Percentiles rank a stretch among this genome's conserved stretches.
Conservation (phyloP, 2,329 filamentous ascomycete genomes). For the Trichoderma guizhouense region DNA sequence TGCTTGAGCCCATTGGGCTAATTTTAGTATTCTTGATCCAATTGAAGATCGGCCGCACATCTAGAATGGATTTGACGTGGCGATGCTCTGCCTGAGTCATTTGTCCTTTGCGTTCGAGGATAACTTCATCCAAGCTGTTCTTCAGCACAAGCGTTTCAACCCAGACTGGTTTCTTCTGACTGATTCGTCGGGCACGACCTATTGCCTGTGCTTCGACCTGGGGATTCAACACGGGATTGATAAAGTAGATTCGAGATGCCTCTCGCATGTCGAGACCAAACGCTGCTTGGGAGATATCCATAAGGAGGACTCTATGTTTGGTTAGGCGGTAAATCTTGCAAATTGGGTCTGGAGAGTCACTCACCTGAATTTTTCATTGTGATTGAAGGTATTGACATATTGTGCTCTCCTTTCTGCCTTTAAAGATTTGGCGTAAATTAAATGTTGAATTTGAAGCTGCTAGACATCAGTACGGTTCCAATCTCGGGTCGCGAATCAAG, state of each 20-base stretch:
- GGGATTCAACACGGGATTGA: slow-evolving; percentile 83
- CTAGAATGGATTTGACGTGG: slow-evolving; percentile 54
- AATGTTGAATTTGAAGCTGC: slow-evolving; percentile 54
- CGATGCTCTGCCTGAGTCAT: slow-evolving; percentile 69
- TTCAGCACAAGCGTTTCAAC: slow-evolving; percentile 83
- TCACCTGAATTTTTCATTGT: slow-evolving; percentile 58
- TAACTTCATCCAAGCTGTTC: slow-evolving; percentile 80
- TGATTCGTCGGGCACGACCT: slow-evolving; percentile 83
- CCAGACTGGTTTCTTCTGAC: slow-evolving; percentile 72
- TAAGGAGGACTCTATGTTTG: slow-evolving; percentile 64
- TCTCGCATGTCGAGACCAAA: slow-evolving; percentile 82
- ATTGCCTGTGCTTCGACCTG: slow-evolving; percentile 87
- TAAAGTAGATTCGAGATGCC: slow-evolving; percentile 83
- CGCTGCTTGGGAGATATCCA: slow-evolving; percentile 87
- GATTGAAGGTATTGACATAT: slow-evolving; percentile 77
- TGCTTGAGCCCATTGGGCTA: slow-evolving; percentile 30
- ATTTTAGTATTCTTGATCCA: slow-evolving; percentile 57
- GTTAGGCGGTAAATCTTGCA: not conserved
- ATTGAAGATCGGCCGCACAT: slow-evolving; percentile 55
- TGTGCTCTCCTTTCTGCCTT: slow-evolving; percentile 61
- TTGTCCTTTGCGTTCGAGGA: slow-evolving; percentile 66
- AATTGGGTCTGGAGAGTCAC: not conserved
- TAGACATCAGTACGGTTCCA: not conserved
- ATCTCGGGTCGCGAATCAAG: not conserved
- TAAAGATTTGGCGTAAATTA: slow-evolving; percentile 66